Base-by-base conservation (phyloP, 1,139 yeast genomes). In the Candida freyschussii region DNA sequence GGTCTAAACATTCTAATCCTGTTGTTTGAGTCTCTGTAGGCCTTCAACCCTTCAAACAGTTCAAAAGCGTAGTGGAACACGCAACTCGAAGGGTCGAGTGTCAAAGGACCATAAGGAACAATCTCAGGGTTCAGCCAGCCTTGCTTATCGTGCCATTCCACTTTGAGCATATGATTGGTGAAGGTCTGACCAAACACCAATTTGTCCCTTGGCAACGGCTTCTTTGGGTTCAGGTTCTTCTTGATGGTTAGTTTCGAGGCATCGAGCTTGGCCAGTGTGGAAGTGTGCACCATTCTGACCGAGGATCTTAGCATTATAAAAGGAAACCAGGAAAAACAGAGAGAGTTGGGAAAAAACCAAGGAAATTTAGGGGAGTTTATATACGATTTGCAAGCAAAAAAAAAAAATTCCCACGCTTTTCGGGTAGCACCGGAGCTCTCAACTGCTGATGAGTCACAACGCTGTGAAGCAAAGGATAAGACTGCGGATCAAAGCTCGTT, bases 41-140 rank as follows among this genome's bases (percentile, higher is more conserved):
- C 97, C 68, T 91, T 91, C 70, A 91, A 71, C 45, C 98, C 98
- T 67, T 91, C 98, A 52, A 91, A 91, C 46, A 91, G 73, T 60
- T 87, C 96, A 56, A 91, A 91, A 2, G 95, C 91, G 53, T 91
- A 91, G 64, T 91, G 98, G 62, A 91, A 77, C 21, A 89, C 97
- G 54, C 79, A 73, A 10, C 93, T 63, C 11, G 96, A 78, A 22
- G 98, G 98, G 52, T 87, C 96, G 37, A 91, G 62, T 13, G 66
- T 51, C 39, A 91, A 63, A 31, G 75, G 74, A 37, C 79, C 91
- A 62, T 85, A 87, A 20, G 97, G 96, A 49, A 74, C 74, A 57
- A 91, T 89, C 53, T 73, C 74, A 26, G 98, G 97, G 17, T 72
- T 62, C 11, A 67, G 81, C 98, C 98, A 91, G 28, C 98, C 98